Evolutionary conservation across 768 basidiomycete species (phyloP).

Genomic region (Pleurotus citrinopileatus): DNA sequence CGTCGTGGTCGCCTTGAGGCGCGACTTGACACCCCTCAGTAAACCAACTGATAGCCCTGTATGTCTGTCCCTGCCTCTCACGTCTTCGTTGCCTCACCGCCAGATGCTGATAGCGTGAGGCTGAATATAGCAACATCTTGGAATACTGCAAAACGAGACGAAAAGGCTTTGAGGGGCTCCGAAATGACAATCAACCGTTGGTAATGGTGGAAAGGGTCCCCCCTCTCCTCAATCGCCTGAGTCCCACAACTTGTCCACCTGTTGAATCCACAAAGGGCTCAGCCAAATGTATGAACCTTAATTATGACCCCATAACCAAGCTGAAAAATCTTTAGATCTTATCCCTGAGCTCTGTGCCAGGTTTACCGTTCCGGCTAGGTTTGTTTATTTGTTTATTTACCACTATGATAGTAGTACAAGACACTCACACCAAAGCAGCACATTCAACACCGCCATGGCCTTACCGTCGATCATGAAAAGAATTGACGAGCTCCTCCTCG

Average conservation of each 20-base stretch:
- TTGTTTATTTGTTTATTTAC: constrained; percentile 14
- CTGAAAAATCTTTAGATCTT: constrained; percentile 46
- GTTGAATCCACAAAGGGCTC: constrained; percentile 34
- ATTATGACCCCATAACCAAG: not conserved
- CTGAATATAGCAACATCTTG: constrained; percentile 54
- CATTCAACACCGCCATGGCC: constrained; percentile 63
- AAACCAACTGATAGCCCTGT: constrained; percentile 65
- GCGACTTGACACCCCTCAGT: constrained; percentile 71
- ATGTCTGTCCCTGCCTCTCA: constrained; percentile 24
- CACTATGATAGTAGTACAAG: constrained; percentile 6
- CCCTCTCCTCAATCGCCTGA: constrained; percentile 53
- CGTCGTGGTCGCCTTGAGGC: constrained; percentile 50
- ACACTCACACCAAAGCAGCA: constrained; percentile 47
- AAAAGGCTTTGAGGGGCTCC: constrained; percentile 60
- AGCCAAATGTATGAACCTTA: constrained; percentile 54
- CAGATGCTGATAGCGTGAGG: constrained; percentile 48
- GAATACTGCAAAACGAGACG: constrained; percentile 64
- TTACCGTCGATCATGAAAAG: constrained; percentile 73
- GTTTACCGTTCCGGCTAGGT: constrained; percentile 75
- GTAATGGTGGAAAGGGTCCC: constrained; percentile 63
- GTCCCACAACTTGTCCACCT: constrained; percentile 44
- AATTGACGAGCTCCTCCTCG: constrained; percentile 72
- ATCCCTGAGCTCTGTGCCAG: constrained; percentile 82
- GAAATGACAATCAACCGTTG: constrained; percentile 65
- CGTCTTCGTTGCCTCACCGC: constrained; percentile 6